Percentiles rank a stretch among this genome's conserved stretches.
These are phyloP conservation scores for Metschnikowia continentalis DNA, from an alignment of 805 yeast species.

Conservation along the genomic window DNA sequence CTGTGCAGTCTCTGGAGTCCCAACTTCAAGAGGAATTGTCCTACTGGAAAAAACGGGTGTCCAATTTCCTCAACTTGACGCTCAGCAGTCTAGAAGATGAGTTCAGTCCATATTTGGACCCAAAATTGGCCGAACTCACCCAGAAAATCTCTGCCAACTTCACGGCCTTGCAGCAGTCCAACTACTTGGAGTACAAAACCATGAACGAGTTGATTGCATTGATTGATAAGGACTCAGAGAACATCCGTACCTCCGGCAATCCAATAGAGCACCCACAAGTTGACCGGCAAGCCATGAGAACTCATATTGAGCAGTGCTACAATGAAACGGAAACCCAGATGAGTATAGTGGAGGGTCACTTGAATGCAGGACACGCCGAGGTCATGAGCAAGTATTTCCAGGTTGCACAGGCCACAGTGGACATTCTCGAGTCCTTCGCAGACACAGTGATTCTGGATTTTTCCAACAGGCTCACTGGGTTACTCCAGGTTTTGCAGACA, in stretches of 20 bases:
- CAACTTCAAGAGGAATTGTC: conserved; percentile 27
- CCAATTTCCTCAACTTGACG: conserved; percentile 34
- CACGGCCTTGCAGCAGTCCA: conserved; percentile 25
- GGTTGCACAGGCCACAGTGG: conserved; percentile 45
- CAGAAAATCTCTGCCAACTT: conserved; percentile 24
- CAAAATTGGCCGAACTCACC: conserved; percentile 23
- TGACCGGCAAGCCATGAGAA: conserved; percentile 36
- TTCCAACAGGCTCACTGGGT: conserved; percentile 51
- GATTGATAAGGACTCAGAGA: conserved; percentile 33
- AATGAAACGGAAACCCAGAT: conserved; percentile 21
- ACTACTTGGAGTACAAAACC: conserved; percentile 27
- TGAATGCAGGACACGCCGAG: conserved; percentile 25
- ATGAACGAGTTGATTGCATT: conserved; percentile 27
- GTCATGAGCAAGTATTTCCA: conserved; percentile 29
- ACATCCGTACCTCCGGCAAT: conserved; percentile 20
- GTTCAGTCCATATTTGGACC: conserved; percentile 25
- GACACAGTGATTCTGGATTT: conserved; percentile 64
- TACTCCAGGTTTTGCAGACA: conserved; percentile 31
- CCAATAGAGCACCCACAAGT: conserved; percentile 13
- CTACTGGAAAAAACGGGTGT: conserved; percentile 32
- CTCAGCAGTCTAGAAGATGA: conserved; percentile 28
- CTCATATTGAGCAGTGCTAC: conserved; percentile 25
- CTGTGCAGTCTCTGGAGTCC: neutral
- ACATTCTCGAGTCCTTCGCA: conserved; percentile 69
- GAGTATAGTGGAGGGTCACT: conserved; percentile 20